Evolutionary conservation across 306 rosid genomes (phyloP), one percentile per base, ranked within the genome.

Genomic region (Benincasa hispida): DNA sequence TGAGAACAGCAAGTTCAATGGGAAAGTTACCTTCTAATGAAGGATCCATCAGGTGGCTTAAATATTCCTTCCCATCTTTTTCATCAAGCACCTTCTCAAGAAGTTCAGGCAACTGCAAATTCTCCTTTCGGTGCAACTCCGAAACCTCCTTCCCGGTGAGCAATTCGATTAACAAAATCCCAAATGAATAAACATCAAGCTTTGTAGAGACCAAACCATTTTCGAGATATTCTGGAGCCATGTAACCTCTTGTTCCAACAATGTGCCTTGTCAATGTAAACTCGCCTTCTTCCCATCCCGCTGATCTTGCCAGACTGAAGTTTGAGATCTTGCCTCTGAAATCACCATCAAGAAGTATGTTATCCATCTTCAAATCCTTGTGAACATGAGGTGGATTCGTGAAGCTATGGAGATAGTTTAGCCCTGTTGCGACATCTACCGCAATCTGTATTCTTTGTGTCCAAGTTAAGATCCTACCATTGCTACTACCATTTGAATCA

Each of bases 171-270:
- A 90, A 60, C 45, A 92, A 76, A 48, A 87, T 84, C 70, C 96
- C 96, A 81, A 94, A 91, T 57, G 96, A 85, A 72, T 91, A 91
- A 25, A 92, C 95, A 86, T 89, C 98, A 72, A 91, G 81, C 80
- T 89, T 91, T 19, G 93, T 84, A 19, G 99, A 94, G 1, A 92
- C 81, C 63, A 94, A 19, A 39, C 99, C 99, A 51, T 92, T 66
- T 82, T 91, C 97, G 76, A 91, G 76, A 83, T 92, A 92, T 87
- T 94, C 99, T 0, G 97, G 97, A 65, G 97, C 91, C 96, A 92
- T 87, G 75, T 89, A 94, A 58, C 99, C 97, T 82, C 91, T 84
- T 42, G 90, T 94, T 39, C 99, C 96, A 60, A 94, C 92, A 66
- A 94, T 90, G 83, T 92, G 95, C 73, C 86, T 83, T 10, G 99